Evolutionary conservation across 1,139 yeast genomes (phyloP).

Genomic region (Geotrichum histeridarum): DNA sequence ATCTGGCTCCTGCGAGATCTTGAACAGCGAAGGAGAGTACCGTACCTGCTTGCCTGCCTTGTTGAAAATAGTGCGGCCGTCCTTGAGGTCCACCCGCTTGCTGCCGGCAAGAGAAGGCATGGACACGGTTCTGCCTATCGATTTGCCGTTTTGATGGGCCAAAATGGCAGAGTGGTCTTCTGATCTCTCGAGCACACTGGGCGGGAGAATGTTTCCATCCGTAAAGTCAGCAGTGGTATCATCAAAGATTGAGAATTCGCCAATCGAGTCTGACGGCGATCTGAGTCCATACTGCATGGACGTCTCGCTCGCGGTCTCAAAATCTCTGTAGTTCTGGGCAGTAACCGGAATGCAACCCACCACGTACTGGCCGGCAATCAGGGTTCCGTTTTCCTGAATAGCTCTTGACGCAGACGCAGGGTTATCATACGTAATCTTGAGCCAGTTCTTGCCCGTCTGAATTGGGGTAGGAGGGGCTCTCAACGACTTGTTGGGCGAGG

Average conservation of each 20-base stretch:
- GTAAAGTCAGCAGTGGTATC: slow-evolving; percentile 5
- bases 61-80: slow-evolving; percentile 30
- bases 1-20: slow-evolving; percentile 15
- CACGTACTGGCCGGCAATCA: slow-evolving; percentile 58
- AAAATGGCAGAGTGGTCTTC: background rate
- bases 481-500: slow-evolving; percentile 17
- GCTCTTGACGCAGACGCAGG: slow-evolving; percentile 78
- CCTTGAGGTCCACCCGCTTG: slow-evolving; percentile 29
- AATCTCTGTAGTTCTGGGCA: slow-evolving; percentile 31
- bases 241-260: background rate
- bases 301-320: slow-evolving; percentile 25
- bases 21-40: slow-evolving; percentile 15
- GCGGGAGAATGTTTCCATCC: slow-evolving; percentile 6
- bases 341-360: slow-evolving; percentile 72
- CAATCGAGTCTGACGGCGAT: slow-evolving; percentile 7
- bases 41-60: slow-evolving; percentile 21
- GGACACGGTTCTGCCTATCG: slow-evolving; percentile 28
- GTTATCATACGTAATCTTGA: slow-evolving; percentile 75
- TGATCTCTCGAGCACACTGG: background rate
- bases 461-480: slow-evolving; percentile 46
- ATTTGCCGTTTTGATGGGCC: slow-evolving; percentile 3
- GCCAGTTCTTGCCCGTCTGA: slow-evolving; percentile 83
- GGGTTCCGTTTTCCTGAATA: slow-evolving; percentile 70
- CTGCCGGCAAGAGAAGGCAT: slow-evolving; percentile 29
- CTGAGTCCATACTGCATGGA: slow-evolving; percentile 16